Percentiles rank a stretch among this genome's conserved stretches.
Conservation (phyloP, 306 rosid species). For the Nissolia schottii region DNA sequence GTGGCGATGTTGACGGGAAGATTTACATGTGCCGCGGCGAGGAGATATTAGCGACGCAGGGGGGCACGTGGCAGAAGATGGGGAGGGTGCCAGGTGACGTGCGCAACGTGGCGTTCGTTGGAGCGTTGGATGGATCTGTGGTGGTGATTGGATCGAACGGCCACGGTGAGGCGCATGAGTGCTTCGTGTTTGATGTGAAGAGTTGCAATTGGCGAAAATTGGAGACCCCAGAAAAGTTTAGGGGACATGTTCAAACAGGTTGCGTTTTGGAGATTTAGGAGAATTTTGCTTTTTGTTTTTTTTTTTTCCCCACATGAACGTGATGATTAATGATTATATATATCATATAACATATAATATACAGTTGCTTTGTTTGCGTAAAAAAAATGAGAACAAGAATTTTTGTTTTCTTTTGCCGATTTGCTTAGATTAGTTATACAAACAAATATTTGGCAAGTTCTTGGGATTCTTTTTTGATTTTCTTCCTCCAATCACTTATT, state of each 20-base stretch:
- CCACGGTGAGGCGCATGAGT: conserved; percentile 45
- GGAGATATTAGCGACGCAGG: conserved; percentile 4
- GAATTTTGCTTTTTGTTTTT: neutral
- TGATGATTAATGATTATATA: neutral
- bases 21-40: conserved; percentile 36
- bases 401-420: neutral
- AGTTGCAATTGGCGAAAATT: conserved; percentile 36
- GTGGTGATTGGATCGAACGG: conserved; percentile 46
- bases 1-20: conserved; percentile 14
- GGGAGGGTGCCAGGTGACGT: conserved; percentile 41
- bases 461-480: neutral
- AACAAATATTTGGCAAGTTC: neutral
- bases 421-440: neutral
- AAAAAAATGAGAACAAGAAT: neutral
- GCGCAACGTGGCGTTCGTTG: conserved; percentile 33
- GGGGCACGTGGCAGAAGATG: conserved; percentile 39
- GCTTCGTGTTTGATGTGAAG: conserved; percentile 22
- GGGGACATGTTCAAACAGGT: conserved; percentile 63
- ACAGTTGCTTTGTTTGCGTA: neutral
- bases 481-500: neutral
- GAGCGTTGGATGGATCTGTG: conserved; percentile 28
- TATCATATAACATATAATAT: neutral
- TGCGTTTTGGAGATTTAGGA: conserved; percentile 47
- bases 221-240: conserved; percentile 29
- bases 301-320: neutral